Conservation (phyloP, 768 basidiomycete species). For the Sporobolomyces phaffii region DNA sequence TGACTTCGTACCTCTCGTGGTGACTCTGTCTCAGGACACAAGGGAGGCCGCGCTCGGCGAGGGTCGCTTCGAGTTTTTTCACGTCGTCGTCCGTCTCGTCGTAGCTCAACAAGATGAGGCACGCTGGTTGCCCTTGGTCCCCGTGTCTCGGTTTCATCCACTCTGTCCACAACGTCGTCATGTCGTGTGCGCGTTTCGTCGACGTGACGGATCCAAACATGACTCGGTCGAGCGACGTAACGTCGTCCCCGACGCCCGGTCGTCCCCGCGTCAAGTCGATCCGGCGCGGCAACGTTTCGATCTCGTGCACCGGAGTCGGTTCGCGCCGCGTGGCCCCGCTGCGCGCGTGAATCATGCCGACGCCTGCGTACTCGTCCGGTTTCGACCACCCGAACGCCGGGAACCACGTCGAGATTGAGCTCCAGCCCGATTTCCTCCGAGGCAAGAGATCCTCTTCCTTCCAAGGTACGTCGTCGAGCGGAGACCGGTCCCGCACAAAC, state of each 20-base stretch:
- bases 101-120: slow-evolving; percentile 32
- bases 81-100: slow-evolving; percentile 26
- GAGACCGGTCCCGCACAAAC: neutral
- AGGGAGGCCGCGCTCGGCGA: slow-evolving; percentile 10
- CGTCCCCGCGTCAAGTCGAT: neutral
- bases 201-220: slow-evolving; percentile 36
- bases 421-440: no score
- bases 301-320: slow-evolving; percentile 10
- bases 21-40: slow-evolving; percentile 23
- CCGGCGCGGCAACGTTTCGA: slow-evolving; percentile 18
- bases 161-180: slow-evolving; percentile 31
- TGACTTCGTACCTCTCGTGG: slow-evolving; percentile 38
- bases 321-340: neutral
- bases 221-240: slow-evolving; percentile 3
- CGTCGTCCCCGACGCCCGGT: neutral
- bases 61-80: slow-evolving; percentile 1
- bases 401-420: neutral
- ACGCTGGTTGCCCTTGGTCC: slow-evolving; percentile 10
- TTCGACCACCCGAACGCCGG: no score
- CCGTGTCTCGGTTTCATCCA: slow-evolving; percentile 13
- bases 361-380: neutral
- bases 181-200: slow-evolving; percentile 21
- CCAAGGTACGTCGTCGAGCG: slow-evolving; percentile 24
- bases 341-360: neutral
- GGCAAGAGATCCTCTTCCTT: neutral